phyloP scores from a whole-genome alignment of 805 yeast species.

The Metschnikowia corniflorae region DNA sequence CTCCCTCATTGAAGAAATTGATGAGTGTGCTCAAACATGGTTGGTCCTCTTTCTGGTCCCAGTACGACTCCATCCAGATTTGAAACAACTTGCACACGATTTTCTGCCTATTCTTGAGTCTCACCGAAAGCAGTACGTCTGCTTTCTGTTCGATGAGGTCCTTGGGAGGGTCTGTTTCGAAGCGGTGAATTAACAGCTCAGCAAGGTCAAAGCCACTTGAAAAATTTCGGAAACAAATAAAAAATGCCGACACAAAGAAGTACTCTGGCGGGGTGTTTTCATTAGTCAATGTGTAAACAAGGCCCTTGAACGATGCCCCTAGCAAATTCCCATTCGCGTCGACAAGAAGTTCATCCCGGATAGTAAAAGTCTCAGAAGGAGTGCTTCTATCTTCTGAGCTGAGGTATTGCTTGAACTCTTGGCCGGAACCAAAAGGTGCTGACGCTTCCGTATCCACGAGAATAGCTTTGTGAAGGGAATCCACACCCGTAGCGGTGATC shows the following conservation, averaged over 20 bases:
- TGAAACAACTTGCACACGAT: constrained; percentile 67
- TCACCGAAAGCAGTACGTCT: constrained; percentile 28
- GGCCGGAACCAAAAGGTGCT: constrained; percentile 32
- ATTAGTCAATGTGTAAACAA: constrained; percentile 63
- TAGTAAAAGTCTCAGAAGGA: constrained; percentile 12
- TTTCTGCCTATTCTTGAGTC: constrained; percentile 57
- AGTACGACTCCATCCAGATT: constrained; percentile 86
- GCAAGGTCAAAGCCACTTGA: constrained; percentile 63
- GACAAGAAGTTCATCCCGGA: constrained; percentile 47
- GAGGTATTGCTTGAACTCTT: constrained; percentile 36
- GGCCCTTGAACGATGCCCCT: constrained; percentile 70
- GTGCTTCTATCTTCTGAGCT: constrained; percentile 12
- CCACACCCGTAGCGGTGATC: constrained; percentile 46
- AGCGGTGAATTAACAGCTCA: constrained; percentile 43
- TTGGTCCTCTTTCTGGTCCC: constrained; percentile 67
- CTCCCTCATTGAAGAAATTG: constrained; percentile 76
- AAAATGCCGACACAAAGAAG: constrained; percentile 68
- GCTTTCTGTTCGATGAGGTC: constrained; percentile 32
- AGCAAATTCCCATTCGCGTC: constrained; percentile 50
- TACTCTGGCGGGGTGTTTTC: constrained; percentile 62
- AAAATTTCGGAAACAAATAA: constrained; percentile 72
- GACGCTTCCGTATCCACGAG: constrained; percentile 25
- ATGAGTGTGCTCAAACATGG: constrained; percentile 62
- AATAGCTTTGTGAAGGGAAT: constrained; percentile 37
- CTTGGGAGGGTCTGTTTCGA: constrained; percentile 8